These are phyloP conservation scores for Fusarium sulawesiense DNA, from an alignment of 2,329 filamentous ascomycete genomes.

Conservation along the genomic window DNA sequence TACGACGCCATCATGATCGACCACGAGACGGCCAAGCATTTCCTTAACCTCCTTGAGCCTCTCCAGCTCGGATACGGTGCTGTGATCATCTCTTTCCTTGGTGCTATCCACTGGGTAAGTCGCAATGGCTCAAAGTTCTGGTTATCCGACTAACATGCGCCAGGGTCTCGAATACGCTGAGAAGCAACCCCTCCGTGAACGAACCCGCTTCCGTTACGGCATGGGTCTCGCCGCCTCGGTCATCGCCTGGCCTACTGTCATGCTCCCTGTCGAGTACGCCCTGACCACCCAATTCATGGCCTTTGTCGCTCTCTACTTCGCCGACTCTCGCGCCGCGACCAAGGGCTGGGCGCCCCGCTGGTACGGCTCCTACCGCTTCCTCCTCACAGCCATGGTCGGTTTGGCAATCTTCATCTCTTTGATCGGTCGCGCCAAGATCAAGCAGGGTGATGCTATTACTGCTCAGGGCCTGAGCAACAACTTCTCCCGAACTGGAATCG, in stretches of 20 bases:
- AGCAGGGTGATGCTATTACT: constrained; percentile 47
- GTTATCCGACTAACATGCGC: neutral
- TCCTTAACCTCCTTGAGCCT: constrained; percentile 82
- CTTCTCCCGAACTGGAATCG: constrained; percentile 51
- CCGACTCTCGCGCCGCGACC: constrained; percentile 77
- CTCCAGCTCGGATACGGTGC: constrained; percentile 93
- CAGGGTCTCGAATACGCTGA: constrained; percentile 83
- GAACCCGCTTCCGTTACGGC: constrained; percentile 84
- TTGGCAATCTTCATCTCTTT: constrained; percentile 82
- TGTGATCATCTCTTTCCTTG: constrained; percentile 92
- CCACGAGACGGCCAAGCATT: constrained; percentile 75
- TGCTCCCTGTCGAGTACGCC: constrained; percentile 86
- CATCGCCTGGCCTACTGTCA: constrained; percentile 88
- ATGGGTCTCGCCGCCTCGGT: constrained; percentile 83
- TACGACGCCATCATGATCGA: constrained; percentile 67
- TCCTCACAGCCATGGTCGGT: constrained; percentile 90
- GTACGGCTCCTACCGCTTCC: constrained; percentile 92
- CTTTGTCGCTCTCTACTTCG: constrained; percentile 88
- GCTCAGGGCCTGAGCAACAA: constrained; percentile 53
- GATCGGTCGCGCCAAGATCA: constrained; percentile 83
- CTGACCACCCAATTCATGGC: constrained; percentile 86
- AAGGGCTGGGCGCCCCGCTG: constrained; percentile 84
- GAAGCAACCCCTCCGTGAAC: constrained; percentile 68
- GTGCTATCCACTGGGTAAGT: constrained; percentile 85
- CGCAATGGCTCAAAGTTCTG: rapidly evolving